Conservation (phyloP, 2,329 filamentous ascomycete species). For the Verticillium longisporum region DNA sequence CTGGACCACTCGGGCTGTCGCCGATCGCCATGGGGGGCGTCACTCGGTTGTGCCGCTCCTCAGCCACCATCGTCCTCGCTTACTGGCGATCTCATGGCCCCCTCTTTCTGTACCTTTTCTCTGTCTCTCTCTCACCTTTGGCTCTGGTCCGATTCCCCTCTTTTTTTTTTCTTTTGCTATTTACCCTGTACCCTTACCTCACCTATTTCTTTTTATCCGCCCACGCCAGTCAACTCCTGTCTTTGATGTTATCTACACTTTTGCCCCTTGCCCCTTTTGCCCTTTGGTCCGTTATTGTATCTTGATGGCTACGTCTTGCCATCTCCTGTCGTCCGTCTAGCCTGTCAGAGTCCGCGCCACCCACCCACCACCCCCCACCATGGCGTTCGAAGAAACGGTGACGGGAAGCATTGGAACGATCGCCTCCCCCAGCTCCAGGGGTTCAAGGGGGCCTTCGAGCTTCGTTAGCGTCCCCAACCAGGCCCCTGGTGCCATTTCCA, state of each 20-base stretch:
- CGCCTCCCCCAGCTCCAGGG: too few species aligned
- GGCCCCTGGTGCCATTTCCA: not conserved
- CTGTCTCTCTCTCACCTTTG: not conserved
- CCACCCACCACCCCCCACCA: too few species aligned
- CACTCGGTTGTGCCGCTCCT: not conserved
- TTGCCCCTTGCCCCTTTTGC: not conserved
- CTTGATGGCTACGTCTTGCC: too few species aligned
- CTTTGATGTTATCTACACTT: not conserved
- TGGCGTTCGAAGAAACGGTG: not conserved
- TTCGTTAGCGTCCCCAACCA: not conserved
- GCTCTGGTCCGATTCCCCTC: not conserved
- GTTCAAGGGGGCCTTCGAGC: too few species aligned
- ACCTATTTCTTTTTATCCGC: not conserved
- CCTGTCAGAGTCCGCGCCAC: too few species aligned
- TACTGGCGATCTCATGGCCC: not conserved
- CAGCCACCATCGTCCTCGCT: not conserved
- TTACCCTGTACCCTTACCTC: not conserved
- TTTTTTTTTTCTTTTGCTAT: not conserved
- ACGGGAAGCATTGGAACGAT: not conserved
- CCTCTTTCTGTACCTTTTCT: not conserved
- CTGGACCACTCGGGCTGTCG: slow-evolving; percentile 1
- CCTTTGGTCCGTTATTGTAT: too few species aligned
- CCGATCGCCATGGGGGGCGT: not conserved
- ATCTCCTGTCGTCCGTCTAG: too few species aligned
- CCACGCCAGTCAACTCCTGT: not conserved